Percentiles rank a stretch among this genome's conserved stretches.
Conservation (phyloP, 2,329 filamentous ascomycete species). For the Epichloe uncinata region DNA sequence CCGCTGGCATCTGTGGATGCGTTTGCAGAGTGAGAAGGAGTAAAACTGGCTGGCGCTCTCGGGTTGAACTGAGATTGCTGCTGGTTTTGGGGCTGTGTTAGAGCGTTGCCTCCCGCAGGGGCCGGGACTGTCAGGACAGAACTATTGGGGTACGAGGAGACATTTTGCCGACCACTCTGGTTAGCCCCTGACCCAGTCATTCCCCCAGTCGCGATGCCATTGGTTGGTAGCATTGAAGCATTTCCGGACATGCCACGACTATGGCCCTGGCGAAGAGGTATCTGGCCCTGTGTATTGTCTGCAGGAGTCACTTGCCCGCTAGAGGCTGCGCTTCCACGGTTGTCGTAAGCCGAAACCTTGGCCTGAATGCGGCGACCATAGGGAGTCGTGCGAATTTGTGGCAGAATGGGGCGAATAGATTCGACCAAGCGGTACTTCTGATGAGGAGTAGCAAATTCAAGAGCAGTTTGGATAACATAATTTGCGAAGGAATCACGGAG, state of each 20-base stretch:
- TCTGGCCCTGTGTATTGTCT: conserved; percentile 41
- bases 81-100: conserved; percentile 13
- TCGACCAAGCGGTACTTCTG: conserved; percentile 70
- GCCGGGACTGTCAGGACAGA: conserved; percentile 19
- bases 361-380: conserved; percentile 88
- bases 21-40: conserved; percentile 12
- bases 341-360: conserved; percentile 60
- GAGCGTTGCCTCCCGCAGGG: conserved; percentile 13
- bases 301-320: conserved; percentile 39
- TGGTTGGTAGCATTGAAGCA: conserved; percentile 22
- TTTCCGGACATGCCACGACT: conserved; percentile 29
- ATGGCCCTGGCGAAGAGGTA: conserved; percentile 32
- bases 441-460: conserved; percentile 66
- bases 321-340: conserved; percentile 26
- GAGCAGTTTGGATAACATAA: conserved; percentile 93
- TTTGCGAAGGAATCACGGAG: conserved; percentile 91
- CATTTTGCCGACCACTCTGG: conserved; percentile 19
- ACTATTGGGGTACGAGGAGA: conserved; percentile 22
- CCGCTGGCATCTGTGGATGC: conserved; percentile 17
- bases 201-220: conserved; percentile 15
- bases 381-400: conserved; percentile 75
- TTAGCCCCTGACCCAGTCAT: conserved; percentile 8
- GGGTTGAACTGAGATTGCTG: conserved; percentile 16
- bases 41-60: conserved; percentile 15
- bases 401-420: conserved; percentile 70